These are phyloP conservation scores for Stemphylium beticola DNA, from an alignment of 2,329 filamentous ascomycete genomes.

Conservation along the genomic window DNA sequence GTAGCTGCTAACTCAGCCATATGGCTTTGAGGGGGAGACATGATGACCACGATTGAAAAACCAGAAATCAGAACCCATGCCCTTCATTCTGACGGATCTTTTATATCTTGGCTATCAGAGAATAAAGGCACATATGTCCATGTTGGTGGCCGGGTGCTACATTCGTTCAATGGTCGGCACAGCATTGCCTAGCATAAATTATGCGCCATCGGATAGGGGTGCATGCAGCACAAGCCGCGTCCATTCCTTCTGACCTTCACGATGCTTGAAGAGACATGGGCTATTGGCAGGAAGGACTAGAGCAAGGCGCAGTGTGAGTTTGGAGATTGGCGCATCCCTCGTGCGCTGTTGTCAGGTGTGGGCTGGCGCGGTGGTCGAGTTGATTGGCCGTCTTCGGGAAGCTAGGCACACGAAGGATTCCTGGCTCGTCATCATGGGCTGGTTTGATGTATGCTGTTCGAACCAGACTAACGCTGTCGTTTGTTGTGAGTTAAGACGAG, in stretches of 20 bases:
- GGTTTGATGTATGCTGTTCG: not conserved
- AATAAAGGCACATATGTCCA: not conserved
- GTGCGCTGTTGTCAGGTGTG: not conserved
- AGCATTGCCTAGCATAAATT: not conserved
- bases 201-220: not conserved
- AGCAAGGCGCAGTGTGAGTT: not conserved
- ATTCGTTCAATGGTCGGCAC: not conserved
- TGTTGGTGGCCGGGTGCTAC: not conserved
- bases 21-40: constrained; percentile 2
- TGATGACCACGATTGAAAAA: not conserved
- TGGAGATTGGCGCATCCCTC: not conserved
- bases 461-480: not conserved
- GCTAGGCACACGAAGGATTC: not conserved
- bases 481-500: too few species aligned
- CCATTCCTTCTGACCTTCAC: not conserved
- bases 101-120: not conserved
- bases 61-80: not conserved
- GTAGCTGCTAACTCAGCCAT: constrained; percentile 11
- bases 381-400: not conserved
- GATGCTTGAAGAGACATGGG: not conserved
- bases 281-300: not conserved
- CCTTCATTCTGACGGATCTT: not conserved
- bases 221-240: not conserved
- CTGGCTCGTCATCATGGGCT: not conserved
- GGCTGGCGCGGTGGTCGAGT: not conserved